Percentiles rank a stretch among this genome's conserved stretches.
Conservation (phyloP, 129 eudicot species). For the Arctium minus region DNA sequence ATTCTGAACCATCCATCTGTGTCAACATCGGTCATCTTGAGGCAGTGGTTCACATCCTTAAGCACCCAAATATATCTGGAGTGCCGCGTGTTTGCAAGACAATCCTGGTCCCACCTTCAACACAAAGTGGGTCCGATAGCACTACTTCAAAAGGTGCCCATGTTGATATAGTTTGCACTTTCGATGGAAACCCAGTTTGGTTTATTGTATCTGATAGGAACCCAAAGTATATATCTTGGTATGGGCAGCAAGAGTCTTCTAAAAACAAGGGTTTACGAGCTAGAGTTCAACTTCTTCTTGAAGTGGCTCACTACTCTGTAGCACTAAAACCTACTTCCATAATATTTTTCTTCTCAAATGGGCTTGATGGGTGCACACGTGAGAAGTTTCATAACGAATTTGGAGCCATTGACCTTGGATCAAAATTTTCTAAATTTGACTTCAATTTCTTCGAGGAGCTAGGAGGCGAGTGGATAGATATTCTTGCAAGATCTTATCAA, state of each 20-base stretch:
- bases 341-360: slow-evolving; percentile 72
- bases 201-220: slow-evolving; percentile 83
- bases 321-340: slow-evolving; percentile 59
- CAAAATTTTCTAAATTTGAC: slow-evolving; percentile 37
- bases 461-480: slow-evolving; percentile 63
- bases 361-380: slow-evolving; percentile 33
- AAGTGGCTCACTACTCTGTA: slow-evolving; percentile 51
- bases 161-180: slow-evolving; percentile 75
- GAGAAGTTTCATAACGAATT: slow-evolving; percentile 44
- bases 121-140: slow-evolving; percentile 3
- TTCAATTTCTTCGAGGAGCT: slow-evolving; percentile 47
- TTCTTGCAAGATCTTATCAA: slow-evolving; percentile 48
- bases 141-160: slow-evolving; percentile 41
- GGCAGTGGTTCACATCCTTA: slow-evolving; percentile 71
- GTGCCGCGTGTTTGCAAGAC: slow-evolving; percentile 93
- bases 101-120: slow-evolving; percentile 27
- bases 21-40: slow-evolving; percentile 85
- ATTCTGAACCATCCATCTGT: slow-evolving; percentile 30
- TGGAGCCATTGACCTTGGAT: slow-evolving; percentile 38
- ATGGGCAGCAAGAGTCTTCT: slow-evolving; percentile 31
- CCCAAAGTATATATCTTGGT: slow-evolving; percentile 77
- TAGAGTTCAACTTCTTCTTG: slow-evolving; percentile 47
- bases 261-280: slow-evolving; percentile 53
- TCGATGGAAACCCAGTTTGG: slow-evolving; percentile 78
- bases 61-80: slow-evolving; percentile 62